Evolutionary conservation across 306 rosid species (phyloP).

Genomic region (Spatholobus suberectus): DNA sequence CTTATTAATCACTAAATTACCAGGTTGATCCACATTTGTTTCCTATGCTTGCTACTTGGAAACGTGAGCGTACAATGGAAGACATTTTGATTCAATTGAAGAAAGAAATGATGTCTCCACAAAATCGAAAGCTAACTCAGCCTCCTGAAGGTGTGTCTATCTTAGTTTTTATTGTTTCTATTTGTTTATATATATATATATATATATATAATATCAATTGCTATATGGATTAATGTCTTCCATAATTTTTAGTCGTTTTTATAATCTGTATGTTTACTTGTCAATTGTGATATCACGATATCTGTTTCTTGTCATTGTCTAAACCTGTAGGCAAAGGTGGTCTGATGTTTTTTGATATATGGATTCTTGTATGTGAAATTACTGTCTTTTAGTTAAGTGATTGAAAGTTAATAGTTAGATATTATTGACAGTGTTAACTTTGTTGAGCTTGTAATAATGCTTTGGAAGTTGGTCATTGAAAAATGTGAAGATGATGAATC

Average conservation of each 20-base stretch:
- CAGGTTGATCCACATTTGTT: slow-evolving; percentile 92
- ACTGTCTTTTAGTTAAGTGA: slow-evolving; percentile 8
- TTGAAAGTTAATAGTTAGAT: not conserved
- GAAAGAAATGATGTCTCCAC: slow-evolving; percentile 95
- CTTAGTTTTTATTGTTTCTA: slow-evolving; percentile 16
- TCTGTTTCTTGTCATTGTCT: not conserved
- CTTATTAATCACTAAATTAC: slow-evolving; percentile 44
- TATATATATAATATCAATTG: not conserved
- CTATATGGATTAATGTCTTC: not conserved
- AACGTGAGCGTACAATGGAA: slow-evolving; percentile 92
- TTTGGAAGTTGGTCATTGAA: not conserved
- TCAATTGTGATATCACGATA: not conserved
- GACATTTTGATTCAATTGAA: slow-evolving; percentile 85
- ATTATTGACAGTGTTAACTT: not conserved
- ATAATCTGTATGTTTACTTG: not conserved
- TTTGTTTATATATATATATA: not conserved
- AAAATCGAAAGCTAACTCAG: slow-evolving; percentile 90
- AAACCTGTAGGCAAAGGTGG: not conserved
- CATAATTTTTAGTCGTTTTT: not conserved
- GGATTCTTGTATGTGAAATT: slow-evolving; percentile 17
- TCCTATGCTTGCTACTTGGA: slow-evolving; percentile 97
- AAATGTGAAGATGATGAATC: slow-evolving; percentile 9
- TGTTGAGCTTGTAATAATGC: slow-evolving; percentile 4
- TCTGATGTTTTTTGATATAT: not conserved
- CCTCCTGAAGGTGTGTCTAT: slow-evolving; percentile 83